A percentile compares a stretch with the other conserved stretches of the same genome.
Evolutionary conservation across 768 basidiomycete species (phyloP).

Genomic region (Suillus brevipes): DNA sequence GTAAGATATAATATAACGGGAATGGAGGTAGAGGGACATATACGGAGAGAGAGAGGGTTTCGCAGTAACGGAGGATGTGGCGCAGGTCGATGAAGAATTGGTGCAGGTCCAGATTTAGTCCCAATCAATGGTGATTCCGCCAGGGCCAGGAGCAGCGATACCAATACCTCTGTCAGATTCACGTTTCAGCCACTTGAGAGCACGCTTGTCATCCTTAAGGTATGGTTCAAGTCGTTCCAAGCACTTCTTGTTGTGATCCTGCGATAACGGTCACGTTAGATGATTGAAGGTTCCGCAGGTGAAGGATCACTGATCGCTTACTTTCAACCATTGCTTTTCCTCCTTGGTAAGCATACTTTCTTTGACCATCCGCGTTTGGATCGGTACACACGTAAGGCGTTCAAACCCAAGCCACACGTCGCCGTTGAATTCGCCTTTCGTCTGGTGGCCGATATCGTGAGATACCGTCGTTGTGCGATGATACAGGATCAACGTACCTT

Average conservation of each 20-base stretch:
- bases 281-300: slow-evolving; percentile 1
- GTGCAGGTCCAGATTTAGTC: slow-evolving; percentile 39
- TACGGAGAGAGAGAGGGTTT: slow-evolving; percentile 20
- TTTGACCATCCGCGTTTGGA: slow-evolving; percentile 88
- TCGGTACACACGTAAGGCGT: slow-evolving; percentile 91
- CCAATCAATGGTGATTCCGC: slow-evolving; percentile 80
- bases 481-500: slow-evolving; percentile 30
- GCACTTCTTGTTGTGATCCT: slow-evolving; percentile 83
- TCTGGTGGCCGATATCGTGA: slow-evolving; percentile 42
- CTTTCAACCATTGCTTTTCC: slow-evolving; percentile 86
- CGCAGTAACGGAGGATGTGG: slow-evolving; percentile 16
- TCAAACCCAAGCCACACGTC: slow-evolving; percentile 88
- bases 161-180: slow-evolving; percentile 78
- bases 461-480: background rate
- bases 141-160: slow-evolving; percentile 60
- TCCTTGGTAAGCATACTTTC: slow-evolving; percentile 80
- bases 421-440: slow-evolving; percentile 69
- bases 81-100: slow-evolving; percentile 6
- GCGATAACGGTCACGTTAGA: slow-evolving; percentile 14
- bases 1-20: slow-evolving; percentile 27
- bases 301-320: slow-evolving; percentile 30
- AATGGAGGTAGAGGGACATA: slow-evolving; percentile 7
- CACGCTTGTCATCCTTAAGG: slow-evolving; percentile 77
- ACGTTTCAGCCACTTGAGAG: slow-evolving; percentile 76
- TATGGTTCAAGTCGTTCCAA: slow-evolving; percentile 61